Evolutionary conservation across 805 yeast species (phyloP), one percentile per base, ranked within the genome.

Genomic region (Nakazawaea laoshanensis): DNA sequence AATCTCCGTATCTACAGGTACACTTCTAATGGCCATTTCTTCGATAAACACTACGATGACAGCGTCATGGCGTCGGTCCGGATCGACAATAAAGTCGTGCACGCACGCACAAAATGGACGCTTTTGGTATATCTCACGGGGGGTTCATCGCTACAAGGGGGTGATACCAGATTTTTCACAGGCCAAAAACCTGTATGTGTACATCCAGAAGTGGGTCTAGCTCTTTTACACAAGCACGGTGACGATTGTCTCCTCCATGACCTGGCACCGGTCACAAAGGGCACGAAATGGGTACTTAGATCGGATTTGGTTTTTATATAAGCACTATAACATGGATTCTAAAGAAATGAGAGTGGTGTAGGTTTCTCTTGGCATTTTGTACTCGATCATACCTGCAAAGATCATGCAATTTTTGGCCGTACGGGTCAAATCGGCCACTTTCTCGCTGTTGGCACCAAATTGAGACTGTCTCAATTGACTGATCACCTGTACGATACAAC

Each of bases 301-400:
- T 71, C 33, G 7, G 37, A 34, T 24, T 14, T 34, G 27, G 37
- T 33, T 9, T 33, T n/a, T 27, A 9, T 20, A 10, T 10, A 20
- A 7, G 8, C 6, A 28, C 39, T 36, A 57, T 27, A 61, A 49
- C 56, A 53, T 60, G 12, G 65, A 50, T 50, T 83, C 94, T 37
- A 83, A 56, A 40, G 68, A 72, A 20, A 81, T 74, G 47, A 83
- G 60, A 26, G 75, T 67, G 44, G 83, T 74, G 51, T 82, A 85
- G 0, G 85, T 77, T 46, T 85, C 94, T 37, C 80, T 58, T 7
- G 96, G 94, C 94, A 88, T 85, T 52, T 81, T 78, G 57, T 83
- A 87, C 57, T 85, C 94, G 23, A 88, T 79, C 77, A 89, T 81
- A 40, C 96, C 97, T 5, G 96, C 95, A 53, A 81, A 89, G 3